These are phyloP conservation scores for Cordyceps javanica DNA, from an alignment of 2,329 filamentous ascomycete genomes.

Conservation along the genomic window DNA sequence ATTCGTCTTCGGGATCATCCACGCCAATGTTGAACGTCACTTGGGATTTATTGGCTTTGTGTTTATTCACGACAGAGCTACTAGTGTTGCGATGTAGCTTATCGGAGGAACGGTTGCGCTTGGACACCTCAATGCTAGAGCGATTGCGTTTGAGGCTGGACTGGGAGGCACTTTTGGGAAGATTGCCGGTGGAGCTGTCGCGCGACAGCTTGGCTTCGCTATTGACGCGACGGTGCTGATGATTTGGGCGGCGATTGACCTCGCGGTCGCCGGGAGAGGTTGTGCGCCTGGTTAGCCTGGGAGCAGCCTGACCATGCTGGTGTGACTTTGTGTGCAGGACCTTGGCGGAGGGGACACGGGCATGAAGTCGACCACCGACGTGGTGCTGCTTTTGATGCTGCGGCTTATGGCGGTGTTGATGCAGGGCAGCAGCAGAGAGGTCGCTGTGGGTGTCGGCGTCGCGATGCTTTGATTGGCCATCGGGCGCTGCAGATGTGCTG, in stretches of 20 bases:
- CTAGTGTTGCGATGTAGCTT: constrained; percentile 49
- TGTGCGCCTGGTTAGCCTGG: constrained; percentile 12
- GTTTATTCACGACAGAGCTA: constrained; percentile 41
- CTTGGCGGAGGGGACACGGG: constrained; percentile 41
- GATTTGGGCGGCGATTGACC: constrained; percentile 16
- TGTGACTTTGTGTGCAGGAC: constrained; percentile 32
- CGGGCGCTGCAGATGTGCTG: constrained; percentile 34
- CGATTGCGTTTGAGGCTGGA: constrained; percentile 54
- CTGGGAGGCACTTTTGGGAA: constrained; percentile 50
- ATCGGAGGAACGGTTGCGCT: constrained; percentile 44
- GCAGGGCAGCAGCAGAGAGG: constrained; percentile 10
- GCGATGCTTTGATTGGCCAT: constrained; percentile 49
- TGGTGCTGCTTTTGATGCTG: constrained; percentile 33
- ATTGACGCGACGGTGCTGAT: constrained; percentile 43
- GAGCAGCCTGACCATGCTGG: constrained; percentile 15
- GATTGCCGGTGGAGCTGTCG: constrained; percentile 36
- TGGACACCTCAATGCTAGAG: constrained; percentile 50
- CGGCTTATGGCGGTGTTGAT: constrained; percentile 23
- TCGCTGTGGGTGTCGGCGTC: constrained; percentile 31
- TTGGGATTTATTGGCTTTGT: constrained; percentile 37
- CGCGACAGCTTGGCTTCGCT: constrained; percentile 46
- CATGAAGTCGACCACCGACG: constrained; percentile 32
- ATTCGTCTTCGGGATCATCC: constrained; percentile 49
- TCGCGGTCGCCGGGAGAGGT: constrained; percentile 14
- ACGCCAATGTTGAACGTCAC: constrained; percentile 60